Evolutionary conservation across 2,329 filamentous ascomycete genomes (phyloP).

Genomic region (Phaeoacremonium minimum): DNA sequence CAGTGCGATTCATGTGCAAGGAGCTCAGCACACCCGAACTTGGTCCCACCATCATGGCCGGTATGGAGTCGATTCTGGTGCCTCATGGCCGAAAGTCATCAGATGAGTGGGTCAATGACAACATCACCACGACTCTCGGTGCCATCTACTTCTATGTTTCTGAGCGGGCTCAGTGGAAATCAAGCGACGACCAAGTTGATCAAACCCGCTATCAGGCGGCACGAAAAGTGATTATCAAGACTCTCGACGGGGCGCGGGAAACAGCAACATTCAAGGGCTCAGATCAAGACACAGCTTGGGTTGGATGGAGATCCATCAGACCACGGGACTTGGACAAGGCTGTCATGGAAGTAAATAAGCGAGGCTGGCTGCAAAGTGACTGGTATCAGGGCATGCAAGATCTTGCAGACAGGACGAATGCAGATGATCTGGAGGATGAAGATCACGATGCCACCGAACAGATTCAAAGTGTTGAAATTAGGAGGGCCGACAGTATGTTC

Average conservation of each 20-base stretch:
- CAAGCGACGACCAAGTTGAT: conserved; percentile 27
- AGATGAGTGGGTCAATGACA: conserved; percentile 43
- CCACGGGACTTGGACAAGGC: conserved; percentile 57
- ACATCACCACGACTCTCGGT: conserved; percentile 52
- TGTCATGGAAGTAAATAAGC: conserved; percentile 51
- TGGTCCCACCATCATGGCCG: conserved; percentile 70
- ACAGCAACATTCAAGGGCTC: conserved; percentile 30
- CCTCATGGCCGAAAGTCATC: conserved; percentile 37
- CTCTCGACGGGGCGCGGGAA: conserved; percentile 34
- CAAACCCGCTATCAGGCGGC: conserved; percentile 38
- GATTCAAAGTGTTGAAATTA: conserved; percentile 17
- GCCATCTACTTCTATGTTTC: conserved; percentile 58
- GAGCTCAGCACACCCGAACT: conserved; percentile 57
- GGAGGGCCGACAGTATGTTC: conserved; percentile 65
- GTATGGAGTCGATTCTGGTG: conserved; percentile 54
- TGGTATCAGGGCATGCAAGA: conserved; percentile 56
- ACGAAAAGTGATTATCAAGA: conserved; percentile 41
- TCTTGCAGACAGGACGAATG: conserved; percentile 25
- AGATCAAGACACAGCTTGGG: conserved; percentile 42
- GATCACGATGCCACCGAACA: conserved; percentile 28
- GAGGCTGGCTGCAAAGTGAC: conserved; percentile 54
- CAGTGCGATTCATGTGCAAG: conserved; percentile 62
- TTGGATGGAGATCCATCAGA: conserved; percentile 45
- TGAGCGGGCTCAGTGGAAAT: conserved; percentile 31
- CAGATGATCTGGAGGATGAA: conserved; percentile 31